Base-by-base conservation (phyloP, 306 rosid species). In the Lathyrus oleraceus region DNA sequence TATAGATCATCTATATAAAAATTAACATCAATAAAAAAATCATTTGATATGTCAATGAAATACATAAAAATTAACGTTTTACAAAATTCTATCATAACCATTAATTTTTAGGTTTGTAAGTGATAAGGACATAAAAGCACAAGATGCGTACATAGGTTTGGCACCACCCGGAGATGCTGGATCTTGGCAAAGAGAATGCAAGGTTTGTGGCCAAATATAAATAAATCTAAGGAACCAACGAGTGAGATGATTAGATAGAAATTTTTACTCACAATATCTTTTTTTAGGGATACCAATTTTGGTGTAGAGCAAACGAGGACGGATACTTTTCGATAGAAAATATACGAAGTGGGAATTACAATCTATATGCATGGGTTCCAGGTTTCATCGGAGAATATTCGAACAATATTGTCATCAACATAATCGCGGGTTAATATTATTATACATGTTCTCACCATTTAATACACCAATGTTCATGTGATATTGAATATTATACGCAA, bases 181-280 rank as follows among this genome's bases (percentile, higher is more conserved):
- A 67, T 89, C 97, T 12, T 91, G 97, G 97, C 97, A 91, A 77
- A 79, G 71, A 70, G 98, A 89, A 70, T 54, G 87, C 77, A 89
- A 88, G 96, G 98, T 89, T 57, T 0, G 30, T 53, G 8, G 14
- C 2, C 5, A 57, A 13, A 13, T 57, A 27, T 13, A 0, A 23
- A 25, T 12, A 39, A 19, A 47, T 38, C 19, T 54, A 61, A 8
- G 36, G 17, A 45, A 43, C 2, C 40, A 28, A 60, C 23, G 20
- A 60, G 17, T 30, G 6, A 32, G 6, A 32, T 60, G 17, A 73
- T 44, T 40, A 27, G 44, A 16, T 10, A 48, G 35, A 30, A 63
- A 57, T 68, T 40, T 61, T 61, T 21, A 16, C 54, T 39, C 21
- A 10, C 6, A 0, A 3, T 57, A 4, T 1, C 1, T 40, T 68